phyloP scores from a whole-genome alignment of 306 rosid genomes.

The Quercus gilva region DNA sequence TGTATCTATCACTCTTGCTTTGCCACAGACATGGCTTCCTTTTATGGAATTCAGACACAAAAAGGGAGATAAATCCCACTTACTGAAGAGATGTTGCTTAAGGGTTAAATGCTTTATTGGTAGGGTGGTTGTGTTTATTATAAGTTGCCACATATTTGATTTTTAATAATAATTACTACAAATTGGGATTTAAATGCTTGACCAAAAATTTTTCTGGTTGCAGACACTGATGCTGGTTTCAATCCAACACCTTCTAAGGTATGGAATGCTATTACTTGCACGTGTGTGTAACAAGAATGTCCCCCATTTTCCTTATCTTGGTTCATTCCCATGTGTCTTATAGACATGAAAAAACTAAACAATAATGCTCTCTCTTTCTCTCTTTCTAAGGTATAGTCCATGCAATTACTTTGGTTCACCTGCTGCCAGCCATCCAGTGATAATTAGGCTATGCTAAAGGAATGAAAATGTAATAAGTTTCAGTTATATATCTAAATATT shows the following conservation, averaged over 20 bases:
- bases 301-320: background rate
- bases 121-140: conserved; percentile 14
- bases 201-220: conserved; percentile 10
- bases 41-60: conserved; percentile 51
- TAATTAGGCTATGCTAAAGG: too few relatives aligned
- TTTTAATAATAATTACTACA: background rate
- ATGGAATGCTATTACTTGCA: conserved; percentile 5
- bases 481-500: background rate
- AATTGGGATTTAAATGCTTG: background rate
- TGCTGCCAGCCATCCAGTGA: too few relatives aligned
- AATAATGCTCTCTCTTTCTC: too few relatives aligned
- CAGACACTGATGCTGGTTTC: conserved; percentile 74
- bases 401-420: background rate
- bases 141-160: background rate
- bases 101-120: conserved; percentile 74
- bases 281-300: conserved; percentile 3
- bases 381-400: too few relatives aligned
- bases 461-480: too few relatives aligned
- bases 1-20: background rate
- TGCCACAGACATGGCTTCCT: conserved; percentile 48
- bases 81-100: conserved; percentile 46
- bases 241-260: conserved; percentile 64
- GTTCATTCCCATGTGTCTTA: background rate
- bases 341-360: background rate
- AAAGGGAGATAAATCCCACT: conserved; percentile 37